Conservation (phyloP, 129 eudicot species). For the Escallonia rubra region DNA sequence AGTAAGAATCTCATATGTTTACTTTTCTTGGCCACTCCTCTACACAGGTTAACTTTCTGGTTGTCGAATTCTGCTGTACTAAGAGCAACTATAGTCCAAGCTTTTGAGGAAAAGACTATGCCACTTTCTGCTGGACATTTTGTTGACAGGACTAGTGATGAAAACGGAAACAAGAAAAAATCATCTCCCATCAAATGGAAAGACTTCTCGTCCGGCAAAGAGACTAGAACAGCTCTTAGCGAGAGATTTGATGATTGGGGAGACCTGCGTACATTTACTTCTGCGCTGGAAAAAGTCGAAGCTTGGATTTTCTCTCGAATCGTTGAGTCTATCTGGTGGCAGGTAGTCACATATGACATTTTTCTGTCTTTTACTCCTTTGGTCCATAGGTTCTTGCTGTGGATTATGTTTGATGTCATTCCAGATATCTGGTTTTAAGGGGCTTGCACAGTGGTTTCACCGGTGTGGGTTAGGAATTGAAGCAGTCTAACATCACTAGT, state of each 20-base stretch:
- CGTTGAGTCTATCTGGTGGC: constrained; percentile 96
- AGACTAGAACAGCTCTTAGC: constrained; percentile 15
- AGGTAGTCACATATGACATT: constrained; percentile 34
- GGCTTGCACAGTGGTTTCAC: not conserved
- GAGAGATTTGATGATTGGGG: constrained; percentile 40
- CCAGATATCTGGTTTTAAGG: not conserved
- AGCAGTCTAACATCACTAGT: not conserved
- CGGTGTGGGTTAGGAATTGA: not conserved
- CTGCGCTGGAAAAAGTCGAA: constrained; percentile 67
- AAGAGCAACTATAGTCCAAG: constrained; percentile 56
- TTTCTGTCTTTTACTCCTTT: not conserved
- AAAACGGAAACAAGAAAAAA: constrained; percentile 31
- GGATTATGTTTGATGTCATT: not conserved
- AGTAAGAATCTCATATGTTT: too few species aligned
- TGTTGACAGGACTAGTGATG: constrained; percentile 9
- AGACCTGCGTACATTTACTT: constrained; percentile 41
- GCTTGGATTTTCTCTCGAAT: constrained; percentile 83
- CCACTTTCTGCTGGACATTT: constrained; percentile 28
- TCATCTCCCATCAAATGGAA: constrained; percentile 42
- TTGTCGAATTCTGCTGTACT: constrained; percentile 68
- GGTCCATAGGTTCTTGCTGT: not conserved
- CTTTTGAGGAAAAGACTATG: constrained; percentile 24
- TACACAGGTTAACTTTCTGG: constrained; percentile 89
- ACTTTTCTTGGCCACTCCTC: not conserved
- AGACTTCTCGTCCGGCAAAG: constrained; percentile 30